Percentiles rank a stretch among this genome's conserved stretches.
phyloP scores from a whole-genome alignment of 306 rosid species.

The Phaseolus lunatus region DNA sequence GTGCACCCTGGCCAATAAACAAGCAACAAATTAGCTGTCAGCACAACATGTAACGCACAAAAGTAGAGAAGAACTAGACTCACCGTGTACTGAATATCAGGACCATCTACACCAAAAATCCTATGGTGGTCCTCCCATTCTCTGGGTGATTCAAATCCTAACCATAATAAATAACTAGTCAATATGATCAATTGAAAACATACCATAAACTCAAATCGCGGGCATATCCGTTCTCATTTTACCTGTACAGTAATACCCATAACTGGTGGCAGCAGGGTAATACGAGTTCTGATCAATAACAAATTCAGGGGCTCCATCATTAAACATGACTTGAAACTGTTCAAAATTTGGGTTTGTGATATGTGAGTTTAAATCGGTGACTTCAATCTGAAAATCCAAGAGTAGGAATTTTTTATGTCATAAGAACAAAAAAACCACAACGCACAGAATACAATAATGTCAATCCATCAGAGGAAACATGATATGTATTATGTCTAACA shows the following conservation, averaged over 20 bases:
- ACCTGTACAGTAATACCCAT: conserved; percentile 96
- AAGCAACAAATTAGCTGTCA: conserved; percentile 36
- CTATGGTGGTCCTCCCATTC: conserved; percentile 97
- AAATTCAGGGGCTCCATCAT: conserved; percentile 88
- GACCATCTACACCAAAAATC: conserved; percentile 88
- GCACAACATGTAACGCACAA: not conserved
- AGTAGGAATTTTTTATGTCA: conserved; percentile 14
- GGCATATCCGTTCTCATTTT: not conserved
- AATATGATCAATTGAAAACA: conserved; percentile 32
- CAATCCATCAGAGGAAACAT: not conserved
- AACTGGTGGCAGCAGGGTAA: conserved; percentile 87
- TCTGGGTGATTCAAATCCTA: conserved; percentile 89
- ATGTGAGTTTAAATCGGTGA: conserved; percentile 60
- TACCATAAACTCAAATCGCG: conserved; percentile 24
- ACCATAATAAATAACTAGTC: conserved; percentile 29
- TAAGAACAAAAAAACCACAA: not conserved
- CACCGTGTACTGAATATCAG: conserved; percentile 82
- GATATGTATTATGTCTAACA: not conserved
- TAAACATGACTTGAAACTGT: conserved; percentile 76
- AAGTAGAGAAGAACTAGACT: conserved; percentile 36
- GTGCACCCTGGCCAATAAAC: conserved; percentile 71
- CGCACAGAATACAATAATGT: conserved; percentile 12
- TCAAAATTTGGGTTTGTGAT: conserved; percentile 58
- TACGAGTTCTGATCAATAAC: conserved; percentile 84
- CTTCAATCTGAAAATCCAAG: conserved; percentile 63